A percentile compares a stretch with the other conserved stretches of the same genome.
These are phyloP conservation scores for Arxiozyma heterogenica DNA, from an alignment of 1,139 yeast genomes.

Conservation along the genomic window DNA sequence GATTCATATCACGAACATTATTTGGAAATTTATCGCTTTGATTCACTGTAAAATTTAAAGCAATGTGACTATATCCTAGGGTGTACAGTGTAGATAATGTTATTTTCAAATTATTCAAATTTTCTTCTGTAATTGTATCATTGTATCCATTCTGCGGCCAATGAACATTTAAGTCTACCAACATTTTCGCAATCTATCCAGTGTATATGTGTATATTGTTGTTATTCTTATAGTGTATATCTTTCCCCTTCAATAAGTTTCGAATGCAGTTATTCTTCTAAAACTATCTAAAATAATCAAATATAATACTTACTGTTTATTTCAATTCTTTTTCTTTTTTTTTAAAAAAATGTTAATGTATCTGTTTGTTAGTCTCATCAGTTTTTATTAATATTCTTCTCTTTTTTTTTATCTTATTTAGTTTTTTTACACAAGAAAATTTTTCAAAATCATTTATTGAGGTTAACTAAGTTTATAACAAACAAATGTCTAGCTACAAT, in stretches of 20 bases:
- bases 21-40: conserved; percentile 52
- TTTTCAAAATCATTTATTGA: neutral
- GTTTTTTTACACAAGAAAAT: neutral
- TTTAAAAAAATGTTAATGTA: neutral
- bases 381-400: too few relatives aligned
- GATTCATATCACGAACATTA: conserved; percentile 22
- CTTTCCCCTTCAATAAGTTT: neutral
- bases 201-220: too few relatives aligned
- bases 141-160: conserved; percentile 61
- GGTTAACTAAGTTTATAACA: too few relatives aligned
- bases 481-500: too few relatives aligned
- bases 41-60: conserved; percentile 54
- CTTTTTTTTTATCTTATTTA: too few relatives aligned
- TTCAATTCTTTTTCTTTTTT: neutral
- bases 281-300: neutral
- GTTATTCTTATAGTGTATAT: neutral
- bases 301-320: too few relatives aligned
- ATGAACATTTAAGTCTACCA: conserved; percentile 68
- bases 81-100: conserved; percentile 48
- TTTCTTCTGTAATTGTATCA: conserved; percentile 35
- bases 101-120: conserved; percentile 39
- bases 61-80: conserved; percentile 66
- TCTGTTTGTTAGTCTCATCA: neutral
- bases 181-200: conserved; percentile 30
- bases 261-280: neutral